Conservation (phyloP, 768 basidiomycete genomes). For the Galerina marginata region DNA sequence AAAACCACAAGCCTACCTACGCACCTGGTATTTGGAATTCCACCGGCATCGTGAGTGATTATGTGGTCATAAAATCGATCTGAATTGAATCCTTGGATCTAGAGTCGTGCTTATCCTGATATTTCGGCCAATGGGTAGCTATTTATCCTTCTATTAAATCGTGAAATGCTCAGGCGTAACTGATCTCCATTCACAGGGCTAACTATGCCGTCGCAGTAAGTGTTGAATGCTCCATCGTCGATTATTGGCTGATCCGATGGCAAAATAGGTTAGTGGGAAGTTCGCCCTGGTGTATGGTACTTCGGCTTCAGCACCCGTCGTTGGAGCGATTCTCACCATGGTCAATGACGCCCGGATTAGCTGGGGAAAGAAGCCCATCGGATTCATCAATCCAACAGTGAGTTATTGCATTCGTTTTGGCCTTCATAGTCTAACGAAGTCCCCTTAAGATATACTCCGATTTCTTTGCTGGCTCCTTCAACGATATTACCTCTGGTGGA, state of each 20-base stretch:
- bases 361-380: conserved; percentile 46
- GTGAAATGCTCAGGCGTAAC: neutral
- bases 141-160: neutral
- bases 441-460: conserved; percentile 49
- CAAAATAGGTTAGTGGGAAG: conserved; percentile 37
- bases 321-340: conserved; percentile 54
- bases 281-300: conserved; percentile 52
- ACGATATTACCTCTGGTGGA: conserved; percentile 52
- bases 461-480: conserved; percentile 45
- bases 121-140: conserved; percentile 47
- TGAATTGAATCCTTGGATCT: neutral
- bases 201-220: conserved; percentile 50
- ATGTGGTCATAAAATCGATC: neutral
- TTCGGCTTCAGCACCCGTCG: conserved; percentile 52
- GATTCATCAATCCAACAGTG: conserved; percentile 52
- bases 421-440: neutral
- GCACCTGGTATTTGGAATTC: conserved; percentile 33
- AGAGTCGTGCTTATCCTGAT: conserved; percentile 55
- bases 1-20: conserved; percentile 30
- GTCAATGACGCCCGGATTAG: conserved; percentile 57
- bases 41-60: conserved; percentile 33
- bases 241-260: neutral
- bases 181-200: conserved; percentile 28
- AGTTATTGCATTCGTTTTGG: conserved; percentile 14
- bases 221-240: neutral